These are phyloP conservation scores for Schizosaccharomyces japonicus DNA, from an alignment of 805 yeast genomes.

Conservation along the genomic window DNA sequence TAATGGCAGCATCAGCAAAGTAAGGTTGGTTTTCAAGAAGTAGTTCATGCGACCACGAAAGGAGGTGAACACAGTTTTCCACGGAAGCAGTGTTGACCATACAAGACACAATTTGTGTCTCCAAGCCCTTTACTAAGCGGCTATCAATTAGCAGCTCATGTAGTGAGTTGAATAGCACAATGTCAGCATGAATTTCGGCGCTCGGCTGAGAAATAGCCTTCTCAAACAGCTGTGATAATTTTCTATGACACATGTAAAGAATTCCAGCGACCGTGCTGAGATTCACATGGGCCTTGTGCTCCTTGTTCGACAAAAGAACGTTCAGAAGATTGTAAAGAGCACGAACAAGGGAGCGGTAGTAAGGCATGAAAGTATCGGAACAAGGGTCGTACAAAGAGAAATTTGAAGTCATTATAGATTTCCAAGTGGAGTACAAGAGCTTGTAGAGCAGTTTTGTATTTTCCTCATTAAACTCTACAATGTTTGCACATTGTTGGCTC, in stretches of 20 bases:
- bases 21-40: conserved; percentile 1
- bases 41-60: not conserved
- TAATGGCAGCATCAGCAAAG: conserved; percentile 2
- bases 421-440: not conserved
- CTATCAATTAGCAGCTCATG: not conserved
- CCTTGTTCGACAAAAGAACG: not conserved
- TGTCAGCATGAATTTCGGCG: not conserved
- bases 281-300: not conserved
- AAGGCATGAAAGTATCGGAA: not conserved
- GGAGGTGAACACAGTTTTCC: not conserved
- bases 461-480: not conserved
- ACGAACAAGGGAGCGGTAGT: not conserved
- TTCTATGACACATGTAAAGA: not conserved
- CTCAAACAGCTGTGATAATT: not conserved
- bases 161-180: not conserved
- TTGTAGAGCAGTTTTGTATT: not conserved
- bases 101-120: not conserved
- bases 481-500: not conserved
- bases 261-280: not conserved
- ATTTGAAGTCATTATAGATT: not conserved
- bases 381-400: not conserved
- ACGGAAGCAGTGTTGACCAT: not conserved
- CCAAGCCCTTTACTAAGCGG: not conserved
- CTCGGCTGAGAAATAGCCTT: not conserved
- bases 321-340: not conserved